Conservation (phyloP, 106 monocot species). For the Apostasia ramifera region DNA sequence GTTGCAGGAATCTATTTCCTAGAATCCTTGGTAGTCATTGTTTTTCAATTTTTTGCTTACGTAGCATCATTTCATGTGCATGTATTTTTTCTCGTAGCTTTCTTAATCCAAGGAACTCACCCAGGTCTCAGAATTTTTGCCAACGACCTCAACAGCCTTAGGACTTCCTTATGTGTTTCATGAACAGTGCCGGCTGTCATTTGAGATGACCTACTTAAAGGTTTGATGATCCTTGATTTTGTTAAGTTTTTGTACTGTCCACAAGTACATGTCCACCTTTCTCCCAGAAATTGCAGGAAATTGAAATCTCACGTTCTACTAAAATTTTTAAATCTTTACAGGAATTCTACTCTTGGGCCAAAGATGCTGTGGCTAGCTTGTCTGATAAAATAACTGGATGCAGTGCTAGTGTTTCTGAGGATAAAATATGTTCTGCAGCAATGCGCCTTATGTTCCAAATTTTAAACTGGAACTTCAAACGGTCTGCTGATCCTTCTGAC, state of each 20-base stretch:
- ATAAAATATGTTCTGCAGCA: conserved; percentile 77
- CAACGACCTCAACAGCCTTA: conserved; percentile 71
- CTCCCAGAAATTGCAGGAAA: no score
- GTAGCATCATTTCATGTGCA: background rate
- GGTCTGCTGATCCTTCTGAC: conserved; percentile 9
- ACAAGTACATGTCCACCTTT: background rate
- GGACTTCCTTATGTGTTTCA: conserved; percentile 85
- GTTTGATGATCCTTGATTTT: conserved; percentile 21
- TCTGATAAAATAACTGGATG: conserved; percentile 37
- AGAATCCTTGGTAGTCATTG: conserved; percentile 65
- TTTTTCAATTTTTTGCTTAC: background rate
- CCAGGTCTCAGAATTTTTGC: conserved; percentile 92
- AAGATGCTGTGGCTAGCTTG: conserved; percentile 55
- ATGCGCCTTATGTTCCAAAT: conserved; percentile 86
- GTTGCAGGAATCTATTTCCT: conserved; percentile 66
- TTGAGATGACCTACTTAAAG: conserved; percentile 81
- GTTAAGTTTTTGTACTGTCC: background rate
- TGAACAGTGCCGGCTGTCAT: conserved; percentile 53
- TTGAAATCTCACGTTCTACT: background rate
- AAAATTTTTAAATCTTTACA: conserved; percentile 7
- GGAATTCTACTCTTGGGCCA: conserved; percentile 94
- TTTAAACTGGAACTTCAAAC: conserved; percentile 88
- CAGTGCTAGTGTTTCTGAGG: conserved; percentile 35
- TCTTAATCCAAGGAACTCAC: conserved; percentile 2
- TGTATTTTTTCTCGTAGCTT: background rate